Evolutionary conservation across 2,329 filamentous ascomycete species (phyloP), one percentile per base, ranked within the genome.

Genomic region (Fusarium sp.): DNA sequence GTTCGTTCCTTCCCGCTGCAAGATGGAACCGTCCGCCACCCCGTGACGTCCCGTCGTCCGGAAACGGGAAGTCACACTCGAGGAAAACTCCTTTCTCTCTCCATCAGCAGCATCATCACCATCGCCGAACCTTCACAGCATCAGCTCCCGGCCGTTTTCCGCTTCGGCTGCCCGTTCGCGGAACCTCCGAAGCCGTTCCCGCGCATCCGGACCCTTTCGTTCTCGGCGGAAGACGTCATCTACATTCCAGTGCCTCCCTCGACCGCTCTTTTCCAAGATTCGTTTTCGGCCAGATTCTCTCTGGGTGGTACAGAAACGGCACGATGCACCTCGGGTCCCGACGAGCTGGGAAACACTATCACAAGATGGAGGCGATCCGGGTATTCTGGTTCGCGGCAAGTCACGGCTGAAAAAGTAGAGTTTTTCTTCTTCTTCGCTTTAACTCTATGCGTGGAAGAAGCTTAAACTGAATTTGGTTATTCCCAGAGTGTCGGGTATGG

Each of bases 31-130:
- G 58, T 44, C 58, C 60, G 52, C 57, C 45, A 63, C 61, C 50
- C 63, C 64, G 73, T 63, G 70, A 70, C 60, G 68, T 63, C 53
- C 69, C 49, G 60, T 66, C 48, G 32, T 44, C 63, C 52, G 48
- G 62, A 49, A 64, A 33, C 44, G 44, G 64, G 58, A 69, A 60
- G 58, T 61, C 37, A 26, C 60, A 50, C 42, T 44, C 17, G 40
- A 23, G 23, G 17, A 17, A 54, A 32, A 42, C 45, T 44, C 42
- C 40, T 37, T 30, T 30, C 41, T 38, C 18, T 32, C 26, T 23
- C 15, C 46, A 15, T 54, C 60, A 23, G 23, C 23, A 23, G 23
- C 23, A 23, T 3, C 48, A 46, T 40, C 44, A 26, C 20, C 66
- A 54, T 30, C 50, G 23, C 26, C 30, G 13, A 49, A 54, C 17